Base-by-base conservation (phyloP, 1,284 basidiomycete species). In the Trametes polyzona region DNA sequence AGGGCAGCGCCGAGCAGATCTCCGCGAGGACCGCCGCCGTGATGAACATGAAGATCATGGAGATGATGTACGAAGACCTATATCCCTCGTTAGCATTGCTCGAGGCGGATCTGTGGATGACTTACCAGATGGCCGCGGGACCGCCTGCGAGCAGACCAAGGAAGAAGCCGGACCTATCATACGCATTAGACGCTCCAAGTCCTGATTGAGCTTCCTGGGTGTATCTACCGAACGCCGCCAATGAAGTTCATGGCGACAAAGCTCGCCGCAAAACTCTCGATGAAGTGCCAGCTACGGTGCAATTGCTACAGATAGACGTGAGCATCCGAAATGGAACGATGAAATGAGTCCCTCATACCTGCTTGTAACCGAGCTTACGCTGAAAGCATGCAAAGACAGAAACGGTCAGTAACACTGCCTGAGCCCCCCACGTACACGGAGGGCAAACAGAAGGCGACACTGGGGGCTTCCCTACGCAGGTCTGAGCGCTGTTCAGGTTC, bases 401-500 rank as follows among this genome's bases (percentile, higher is more conserved):
- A 67, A 59, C 29, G 29, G 78, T 90, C 73, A 91, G 88, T 80
- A 75, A 67, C 62, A 67, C 68, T 67, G 59, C 61, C 62, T 65
- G 65, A 64, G 67, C 71, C 71, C 72, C 76, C 77, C 74, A 76
- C 67, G 23, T 58, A 58, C 62, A 70, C 49, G 65, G 74, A 67
- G 70, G 58, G 61, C 56, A 62, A 71, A 71, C 68, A 73, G 73
- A 78, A 74, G 78, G 82, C 76, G 81, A 88, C 83, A 83, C 80
- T 80, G 83, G 79, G 81, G 88, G 87, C 88, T 92, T 92, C 91
- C 91, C 91, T 93, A 90, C 91, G 92, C 92, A 92, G 90, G 90
- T 92, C 81, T 93, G 83, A 91, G 85, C 88, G 83, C 91, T 92
- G 89, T 83, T 91, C 92, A 93, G 90, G 92, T 93, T 92, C 90